A percentile compares a stretch with the other conserved stretches of the same genome.
Evolutionary conservation across 2,329 filamentous ascomycete species (phyloP).

Genomic region (Epicoccum nigrum): DNA sequence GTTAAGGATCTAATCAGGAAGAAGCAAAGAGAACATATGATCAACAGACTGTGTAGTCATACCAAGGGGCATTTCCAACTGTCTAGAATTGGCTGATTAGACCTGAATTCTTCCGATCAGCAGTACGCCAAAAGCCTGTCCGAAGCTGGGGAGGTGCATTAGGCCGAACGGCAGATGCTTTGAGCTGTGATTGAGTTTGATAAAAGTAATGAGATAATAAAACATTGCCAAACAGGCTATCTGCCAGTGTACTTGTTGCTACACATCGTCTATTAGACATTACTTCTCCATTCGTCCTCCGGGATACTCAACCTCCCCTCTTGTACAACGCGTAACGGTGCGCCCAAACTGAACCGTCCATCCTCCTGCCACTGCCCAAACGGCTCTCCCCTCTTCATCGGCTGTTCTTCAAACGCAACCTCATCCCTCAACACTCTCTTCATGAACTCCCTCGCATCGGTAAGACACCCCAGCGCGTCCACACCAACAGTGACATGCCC

Average conservation of each 20-base stretch:
- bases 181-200: too few species aligned
- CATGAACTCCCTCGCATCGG: constrained; percentile 13
- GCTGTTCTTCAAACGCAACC: constrained; percentile 4
- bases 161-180: too few species aligned
- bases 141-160: too few species aligned
- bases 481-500: constrained; percentile 14
- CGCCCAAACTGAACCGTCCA: constrained; percentile 7
- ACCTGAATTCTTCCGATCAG: too few species aligned
- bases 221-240: too few species aligned
- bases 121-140: too few species aligned
- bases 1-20: too few species aligned
- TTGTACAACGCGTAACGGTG: constrained; percentile 6
- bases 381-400: constrained; percentile 8
- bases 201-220: too few species aligned
- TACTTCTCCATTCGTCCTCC: background rate
- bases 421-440: constrained; percentile 16
- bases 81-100: too few species aligned
- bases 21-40: too few species aligned
- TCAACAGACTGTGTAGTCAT: too few species aligned
- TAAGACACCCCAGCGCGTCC: constrained; percentile 14
- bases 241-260: background rate
- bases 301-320: constrained; percentile 2
- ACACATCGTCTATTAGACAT: background rate
- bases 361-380: constrained; percentile 9
- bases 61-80: too few species aligned